phyloP scores from a whole-genome alignment of 495 filamentous ascomycete genomes.

The Penicillium argentinense region DNA sequence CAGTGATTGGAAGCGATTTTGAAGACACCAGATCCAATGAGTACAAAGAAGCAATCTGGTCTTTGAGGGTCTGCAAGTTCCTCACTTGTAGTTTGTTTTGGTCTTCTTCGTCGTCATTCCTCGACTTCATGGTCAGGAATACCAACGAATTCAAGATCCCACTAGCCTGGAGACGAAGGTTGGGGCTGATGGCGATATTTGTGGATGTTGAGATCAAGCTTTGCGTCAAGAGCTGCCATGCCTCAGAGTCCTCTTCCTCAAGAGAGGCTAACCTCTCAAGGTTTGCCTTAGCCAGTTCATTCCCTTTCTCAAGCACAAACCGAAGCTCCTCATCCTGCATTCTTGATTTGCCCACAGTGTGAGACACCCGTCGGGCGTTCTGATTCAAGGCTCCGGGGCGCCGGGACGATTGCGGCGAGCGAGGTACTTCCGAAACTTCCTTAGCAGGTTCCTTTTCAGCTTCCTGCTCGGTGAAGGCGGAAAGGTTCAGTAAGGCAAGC shows the following conservation, averaged over 20 bases:
- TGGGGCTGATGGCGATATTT: conserved; percentile 50
- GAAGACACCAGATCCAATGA: conserved; percentile 21
- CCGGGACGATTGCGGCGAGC: conserved; percentile 34
- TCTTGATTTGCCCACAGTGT: conserved; percentile 38
- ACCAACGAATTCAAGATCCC: conserved; percentile 73
- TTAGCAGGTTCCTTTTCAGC: conserved; percentile 29
- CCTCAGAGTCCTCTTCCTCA: conserved; percentile 58
- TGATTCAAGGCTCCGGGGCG: conserved; percentile 47
- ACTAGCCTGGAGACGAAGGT: conserved; percentile 69
- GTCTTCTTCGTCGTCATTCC: conserved; percentile 23
- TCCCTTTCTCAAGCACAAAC: conserved; percentile 82
- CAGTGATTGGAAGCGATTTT: conserved; percentile 45
- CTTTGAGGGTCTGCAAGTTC: conserved; percentile 66
- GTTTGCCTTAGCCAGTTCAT: conserved; percentile 76
- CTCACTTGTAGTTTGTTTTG: conserved; percentile 62
- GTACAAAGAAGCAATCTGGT: conserved; percentile 55
- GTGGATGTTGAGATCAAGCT: conserved; percentile 68
- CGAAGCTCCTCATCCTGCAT: conserved; percentile 49
- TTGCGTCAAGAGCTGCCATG: conserved; percentile 72
- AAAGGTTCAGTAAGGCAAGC: conserved; percentile 66
- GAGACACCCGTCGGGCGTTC: conserved; percentile 59
- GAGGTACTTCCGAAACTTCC: conserved; percentile 13
- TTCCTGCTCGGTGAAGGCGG: conserved; percentile 42
- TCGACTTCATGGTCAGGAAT: conserved; percentile 48
- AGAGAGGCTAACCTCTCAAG: conserved; percentile 67